phyloP scores from a whole-genome alignment of 495 filamentous ascomycete genomes.

The Astrothelium subdiscretum region DNA sequence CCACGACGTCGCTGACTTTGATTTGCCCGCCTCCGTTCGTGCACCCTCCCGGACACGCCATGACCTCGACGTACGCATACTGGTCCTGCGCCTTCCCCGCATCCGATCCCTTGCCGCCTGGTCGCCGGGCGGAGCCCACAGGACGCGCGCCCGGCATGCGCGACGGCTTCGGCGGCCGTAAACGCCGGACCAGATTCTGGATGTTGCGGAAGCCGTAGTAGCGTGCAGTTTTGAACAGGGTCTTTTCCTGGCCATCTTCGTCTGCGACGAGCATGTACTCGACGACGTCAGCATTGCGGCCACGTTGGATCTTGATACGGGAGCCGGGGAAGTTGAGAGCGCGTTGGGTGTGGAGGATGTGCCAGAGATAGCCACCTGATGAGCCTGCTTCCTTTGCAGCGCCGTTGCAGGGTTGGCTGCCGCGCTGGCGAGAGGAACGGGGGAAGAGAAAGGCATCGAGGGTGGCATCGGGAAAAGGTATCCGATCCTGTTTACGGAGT shows the following conservation, averaged over 20 bases:
- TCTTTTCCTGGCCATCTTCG: constrained; percentile 32
- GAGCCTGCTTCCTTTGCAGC: constrained; percentile 46
- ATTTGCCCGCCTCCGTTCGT: constrained; percentile 96
- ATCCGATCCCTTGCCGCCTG: constrained; percentile 24
- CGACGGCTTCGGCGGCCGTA: constrained; percentile 66
- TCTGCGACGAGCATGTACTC: constrained; percentile 57
- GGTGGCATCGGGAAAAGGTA: constrained; percentile 54
- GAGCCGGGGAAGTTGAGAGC: constrained; percentile 52
- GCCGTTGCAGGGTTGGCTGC: constrained; percentile 16
- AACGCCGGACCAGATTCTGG: constrained; percentile 81
- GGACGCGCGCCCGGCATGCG: constrained; percentile 64
- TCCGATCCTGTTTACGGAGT: constrained; percentile 24
- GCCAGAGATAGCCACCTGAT: constrained; percentile 79
- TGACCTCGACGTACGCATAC: constrained; percentile 89
- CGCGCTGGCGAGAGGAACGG: constrained; percentile 13
- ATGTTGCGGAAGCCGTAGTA: constrained; percentile 98
- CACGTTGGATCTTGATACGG: constrained; percentile 52
- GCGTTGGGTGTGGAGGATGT: constrained; percentile 63
- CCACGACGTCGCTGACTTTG: constrained; percentile 62
- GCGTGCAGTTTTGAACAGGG: constrained; percentile 67
- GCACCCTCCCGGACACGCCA: constrained; percentile 96
- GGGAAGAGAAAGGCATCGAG: constrained; percentile 65
- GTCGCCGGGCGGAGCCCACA: constrained; percentile 32
- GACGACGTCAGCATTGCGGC: constrained; percentile 80
- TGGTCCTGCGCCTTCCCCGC: constrained; percentile 35